A percentile compares a stretch with the other conserved stretches of the same genome.
phyloP scores from a whole-genome alignment of 2,329 filamentous ascomycete genomes.

The Myriosclerotinia duriaeana region DNA sequence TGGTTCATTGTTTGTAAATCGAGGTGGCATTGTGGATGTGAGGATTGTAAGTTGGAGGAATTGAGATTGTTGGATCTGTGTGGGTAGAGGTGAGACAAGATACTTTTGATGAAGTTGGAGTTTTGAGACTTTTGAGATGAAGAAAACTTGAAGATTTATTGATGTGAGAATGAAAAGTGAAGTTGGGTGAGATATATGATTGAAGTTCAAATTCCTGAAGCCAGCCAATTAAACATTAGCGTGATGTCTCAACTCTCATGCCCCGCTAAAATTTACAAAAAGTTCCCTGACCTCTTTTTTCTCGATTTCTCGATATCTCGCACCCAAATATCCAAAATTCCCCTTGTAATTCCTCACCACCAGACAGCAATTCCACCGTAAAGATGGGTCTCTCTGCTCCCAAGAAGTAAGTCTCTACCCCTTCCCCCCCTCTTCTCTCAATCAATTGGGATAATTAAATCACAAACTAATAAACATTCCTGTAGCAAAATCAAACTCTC shows the following conservation, averaged over 20 bases:
- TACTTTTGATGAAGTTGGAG: not conserved
- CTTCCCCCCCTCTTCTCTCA: constrained; percentile 29
- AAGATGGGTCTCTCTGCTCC: constrained; percentile 68
- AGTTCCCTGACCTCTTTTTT: constrained; percentile 24
- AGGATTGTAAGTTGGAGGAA: not conserved
- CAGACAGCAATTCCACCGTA: constrained; percentile 1
- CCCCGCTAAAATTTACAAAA: constrained; percentile 22
- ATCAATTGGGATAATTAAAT: not conserved
- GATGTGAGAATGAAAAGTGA: not conserved
- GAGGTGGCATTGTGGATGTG: constrained; percentile 5
- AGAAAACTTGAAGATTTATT: not conserved
- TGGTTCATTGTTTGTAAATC: too few relatives aligned
- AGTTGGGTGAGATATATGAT: not conserved
- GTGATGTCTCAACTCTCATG: not conserved
- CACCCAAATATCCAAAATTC: not conserved
- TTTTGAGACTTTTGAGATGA: not conserved
- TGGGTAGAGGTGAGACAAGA: not conserved
- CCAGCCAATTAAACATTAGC: constrained; percentile 15
- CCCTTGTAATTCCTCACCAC: not conserved
- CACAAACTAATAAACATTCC: constrained; percentile 47
- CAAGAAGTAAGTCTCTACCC: constrained; percentile 55
- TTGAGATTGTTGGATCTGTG: not conserved
- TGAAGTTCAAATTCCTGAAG: not conserved
- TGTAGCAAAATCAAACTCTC: constrained; percentile 62
- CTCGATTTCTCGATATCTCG: not conserved